Evolutionary conservation across 73 alveolate species (phyloP).

Genomic region (Tetrahymena borealis): DNA sequence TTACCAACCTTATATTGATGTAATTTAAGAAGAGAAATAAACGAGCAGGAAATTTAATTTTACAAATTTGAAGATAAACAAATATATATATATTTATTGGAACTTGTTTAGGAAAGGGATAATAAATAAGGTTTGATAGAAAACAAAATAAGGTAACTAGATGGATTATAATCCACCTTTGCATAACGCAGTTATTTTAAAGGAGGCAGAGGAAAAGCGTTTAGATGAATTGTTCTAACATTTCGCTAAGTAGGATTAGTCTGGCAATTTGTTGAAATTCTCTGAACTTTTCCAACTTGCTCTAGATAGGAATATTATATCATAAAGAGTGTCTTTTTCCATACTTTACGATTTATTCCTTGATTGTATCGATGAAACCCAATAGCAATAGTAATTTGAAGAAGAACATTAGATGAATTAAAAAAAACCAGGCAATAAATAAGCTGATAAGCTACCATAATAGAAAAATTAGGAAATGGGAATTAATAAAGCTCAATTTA

Average conservation of each 20-base stretch:
- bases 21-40: background rate
- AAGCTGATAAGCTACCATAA: background rate
- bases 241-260: background rate
- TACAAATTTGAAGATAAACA: background rate
- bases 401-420: background rate
- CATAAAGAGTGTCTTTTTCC: background rate
- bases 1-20: too few relatives aligned
- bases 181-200: background rate
- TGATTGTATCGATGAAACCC: background rate
- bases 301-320: background rate
- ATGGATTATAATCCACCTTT: slow-evolving; percentile 1
- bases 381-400: background rate
- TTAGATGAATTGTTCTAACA: background rate
- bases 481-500: slow-evolving; percentile 18
- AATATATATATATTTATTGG: background rate
- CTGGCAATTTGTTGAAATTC: background rate
- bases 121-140: background rate
- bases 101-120: background rate
- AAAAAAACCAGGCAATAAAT: background rate
- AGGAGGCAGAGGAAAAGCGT: background rate
- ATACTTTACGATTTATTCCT: background rate
- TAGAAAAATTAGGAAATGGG: slow-evolving; percentile 12
- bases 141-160: background rate
- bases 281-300: background rate
- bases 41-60: background rate